Evolutionary conservation across 163 green algal genomes (phyloP), one percentile per base, ranked within the genome.

Genomic region (Scenedesmus sp.): DNA sequence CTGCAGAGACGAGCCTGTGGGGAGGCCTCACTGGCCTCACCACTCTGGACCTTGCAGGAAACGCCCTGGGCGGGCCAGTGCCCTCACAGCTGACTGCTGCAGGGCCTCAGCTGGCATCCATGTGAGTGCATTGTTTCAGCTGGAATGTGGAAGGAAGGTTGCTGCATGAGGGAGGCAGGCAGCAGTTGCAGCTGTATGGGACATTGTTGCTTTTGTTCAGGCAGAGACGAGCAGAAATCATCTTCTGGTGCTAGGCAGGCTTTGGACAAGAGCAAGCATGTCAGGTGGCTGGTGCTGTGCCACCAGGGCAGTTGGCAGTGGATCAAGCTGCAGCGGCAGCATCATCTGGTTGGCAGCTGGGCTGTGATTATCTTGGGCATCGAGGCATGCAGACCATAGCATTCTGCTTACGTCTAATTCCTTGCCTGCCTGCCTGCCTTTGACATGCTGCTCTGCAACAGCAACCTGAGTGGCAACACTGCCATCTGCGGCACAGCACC

Each of bases 21-120:
- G 81, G 16, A 1, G 88, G 81, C 3, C 13, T 92, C 59, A 82
- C 88, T 10, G 88, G 88, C 12, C 81, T 92, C 1, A 83, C 52
- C n/a, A 76, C 18, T 15, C 10, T 89, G 5, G 66, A 89, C 89
- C 82, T 89, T 46, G 82, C 89, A 26, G 56, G 67, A 57, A 89
- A 89, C 82, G 23, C 10, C 18, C 34, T 89, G 46, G 67, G 82
- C 57, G 89, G 82, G 5, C 20, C 54, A 57, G 82, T 89, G 82
- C 82, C 89, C 23, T 57, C 16, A 4, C 18, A 82, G 34, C 12
- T 88, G 8, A 34, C 60, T 55, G 62, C 88, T 54, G 76, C 88
- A 66, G 88, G 52, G 54, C 60, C 88, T 46, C 79, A 92, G 52
- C 88, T 92, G 2, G 64, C 73, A 26, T 79, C 77, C 55, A 88